A percentile compares a stretch with the other conserved stretches of the same genome.
Conservation (phyloP, 2,329 filamentous ascomycete species). For the Ophiocordyceps sinensis region DNA sequence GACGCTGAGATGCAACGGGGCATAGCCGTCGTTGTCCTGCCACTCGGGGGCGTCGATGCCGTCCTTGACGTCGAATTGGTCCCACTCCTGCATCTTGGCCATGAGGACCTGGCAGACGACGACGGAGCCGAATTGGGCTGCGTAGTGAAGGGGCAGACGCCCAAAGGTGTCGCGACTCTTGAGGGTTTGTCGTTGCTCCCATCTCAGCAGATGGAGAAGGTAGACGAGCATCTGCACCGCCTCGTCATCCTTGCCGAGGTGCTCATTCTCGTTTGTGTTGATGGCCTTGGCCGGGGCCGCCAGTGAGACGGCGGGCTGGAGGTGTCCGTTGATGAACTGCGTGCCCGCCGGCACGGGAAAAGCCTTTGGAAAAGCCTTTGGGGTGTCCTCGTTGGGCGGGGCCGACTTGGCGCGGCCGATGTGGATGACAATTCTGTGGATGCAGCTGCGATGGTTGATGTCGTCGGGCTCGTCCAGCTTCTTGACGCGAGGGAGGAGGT, state of each 20-base stretch:
- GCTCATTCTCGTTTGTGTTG: slow-evolving; percentile 52
- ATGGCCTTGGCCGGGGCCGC: slow-evolving; percentile 43
- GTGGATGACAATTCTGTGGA: slow-evolving; percentile 83
- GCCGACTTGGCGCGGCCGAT: slow-evolving; percentile 62
- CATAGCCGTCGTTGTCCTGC: slow-evolving; percentile 87
- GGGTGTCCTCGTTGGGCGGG: slow-evolving; percentile 33
- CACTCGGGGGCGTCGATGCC: slow-evolving; percentile 79
- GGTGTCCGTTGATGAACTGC: slow-evolving; percentile 53
- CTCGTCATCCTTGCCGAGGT: slow-evolving; percentile 56
- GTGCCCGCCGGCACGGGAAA: slow-evolving; percentile 32
- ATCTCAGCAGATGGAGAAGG: slow-evolving; percentile 52
- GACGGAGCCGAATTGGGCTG: slow-evolving; percentile 86
- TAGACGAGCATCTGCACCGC: slow-evolving; percentile 53
- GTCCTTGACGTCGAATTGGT: slow-evolving; percentile 66
- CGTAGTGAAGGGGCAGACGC: slow-evolving; percentile 79
- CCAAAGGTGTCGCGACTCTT: slow-evolving; percentile 62
- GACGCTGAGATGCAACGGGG: slow-evolving; percentile 82
- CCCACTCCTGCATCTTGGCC: slow-evolving; percentile 78
- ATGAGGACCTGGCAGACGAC: slow-evolving; percentile 82
- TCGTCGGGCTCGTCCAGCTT: slow-evolving; percentile 77
- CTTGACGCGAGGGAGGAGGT: slow-evolving; percentile 52
- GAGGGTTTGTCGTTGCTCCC: slow-evolving; percentile 53
- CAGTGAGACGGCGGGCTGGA: slow-evolving; percentile 64
- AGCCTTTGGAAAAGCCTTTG: slow-evolving; percentile 36
- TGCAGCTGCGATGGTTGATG: slow-evolving; percentile 84